Percentiles rank a stretch among this genome's conserved stretches.
These are phyloP conservation scores for Hypoxylon sp. DNA, from an alignment of 2,329 filamentous ascomycete species.

Conservation along the genomic window DNA sequence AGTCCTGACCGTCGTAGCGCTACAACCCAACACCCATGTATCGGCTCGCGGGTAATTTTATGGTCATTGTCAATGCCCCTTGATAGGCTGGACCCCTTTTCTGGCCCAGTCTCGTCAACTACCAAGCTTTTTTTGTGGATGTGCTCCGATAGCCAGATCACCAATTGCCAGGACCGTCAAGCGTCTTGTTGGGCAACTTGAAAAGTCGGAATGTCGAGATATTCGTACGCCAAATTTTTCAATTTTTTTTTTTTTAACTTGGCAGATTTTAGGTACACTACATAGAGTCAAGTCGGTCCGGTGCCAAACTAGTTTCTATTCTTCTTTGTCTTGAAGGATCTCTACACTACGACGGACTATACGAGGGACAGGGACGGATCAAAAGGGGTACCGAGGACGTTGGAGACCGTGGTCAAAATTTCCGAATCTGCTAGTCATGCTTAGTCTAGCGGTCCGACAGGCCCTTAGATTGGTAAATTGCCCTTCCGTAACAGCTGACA, in stretches of 20 bases:
- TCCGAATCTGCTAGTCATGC: conserved; percentile 18
- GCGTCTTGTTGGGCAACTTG: background rate
- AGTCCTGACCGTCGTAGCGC: conserved; percentile 30
- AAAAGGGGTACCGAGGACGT: conserved; percentile 12
- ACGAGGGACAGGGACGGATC: too few species aligned
- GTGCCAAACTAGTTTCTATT: background rate
- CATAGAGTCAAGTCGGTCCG: background rate
- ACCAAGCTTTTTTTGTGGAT: conserved; percentile 39
- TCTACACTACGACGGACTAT: too few species aligned
- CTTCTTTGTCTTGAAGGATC: background rate
- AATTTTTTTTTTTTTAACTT: too few species aligned
- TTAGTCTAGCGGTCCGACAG: conserved; percentile 8
- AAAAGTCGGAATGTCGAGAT: conserved; percentile 3
- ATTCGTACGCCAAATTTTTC: background rate
- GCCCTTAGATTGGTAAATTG: conserved; percentile 10
- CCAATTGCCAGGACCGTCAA: conserved; percentile 5
- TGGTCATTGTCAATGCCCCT: conserved; percentile 19
- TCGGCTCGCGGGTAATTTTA: conserved; percentile 30
- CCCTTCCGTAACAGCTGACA: conserved; percentile 14
- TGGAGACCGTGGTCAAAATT: conserved; percentile 17
- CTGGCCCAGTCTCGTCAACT: conserved; percentile 28
- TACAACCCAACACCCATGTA: conserved; percentile 15
- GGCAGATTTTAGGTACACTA: background rate
- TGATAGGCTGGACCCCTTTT: conserved; percentile 26
- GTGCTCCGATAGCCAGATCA: conserved; percentile 36